These are phyloP conservation scores for Wickerhamiella spandovensis DNA, from an alignment of 805 yeast species.

Conservation along the genomic window DNA sequence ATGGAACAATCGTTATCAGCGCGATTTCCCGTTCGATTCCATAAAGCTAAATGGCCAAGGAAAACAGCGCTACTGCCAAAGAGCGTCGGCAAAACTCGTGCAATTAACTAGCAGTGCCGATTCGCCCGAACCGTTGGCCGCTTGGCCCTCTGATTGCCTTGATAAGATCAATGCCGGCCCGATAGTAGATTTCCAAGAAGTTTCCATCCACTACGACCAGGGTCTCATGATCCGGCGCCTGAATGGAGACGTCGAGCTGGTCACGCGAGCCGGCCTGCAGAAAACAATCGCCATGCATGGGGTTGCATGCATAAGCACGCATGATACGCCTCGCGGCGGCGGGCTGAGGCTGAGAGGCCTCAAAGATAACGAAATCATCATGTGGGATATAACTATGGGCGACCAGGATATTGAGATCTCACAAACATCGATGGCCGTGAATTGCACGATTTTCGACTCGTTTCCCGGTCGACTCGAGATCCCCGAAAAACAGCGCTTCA, in stretches of 20 bases:
- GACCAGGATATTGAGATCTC: not conserved
- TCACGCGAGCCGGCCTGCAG: not conserved
- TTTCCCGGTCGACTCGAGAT: not conserved
- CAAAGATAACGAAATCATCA: not conserved
- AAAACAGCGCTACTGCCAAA: not conserved
- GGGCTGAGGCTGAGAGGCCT: not conserved
- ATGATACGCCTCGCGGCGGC: not conserved
- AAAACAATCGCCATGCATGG: not conserved
- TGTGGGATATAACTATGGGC: not conserved
- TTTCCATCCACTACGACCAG: not conserved
- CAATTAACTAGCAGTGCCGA: not conserved
- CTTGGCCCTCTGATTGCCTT: not conserved
- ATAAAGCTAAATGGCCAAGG: not conserved
- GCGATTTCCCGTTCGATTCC: not conserved
- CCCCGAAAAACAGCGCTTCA: not conserved
- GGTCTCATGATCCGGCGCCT: not conserved
- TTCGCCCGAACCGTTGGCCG: not conserved
- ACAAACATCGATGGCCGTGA: not conserved
- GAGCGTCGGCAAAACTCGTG: not conserved
- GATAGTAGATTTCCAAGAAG: not conserved
- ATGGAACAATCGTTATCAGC: not conserved
- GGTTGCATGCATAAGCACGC: not conserved
- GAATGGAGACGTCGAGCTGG: not conserved
- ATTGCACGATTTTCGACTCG: not conserved
- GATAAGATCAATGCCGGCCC: not conserved